Conservation (phyloP, 2,329 filamentous ascomycete genomes). For the Celoporthe dispersa region DNA sequence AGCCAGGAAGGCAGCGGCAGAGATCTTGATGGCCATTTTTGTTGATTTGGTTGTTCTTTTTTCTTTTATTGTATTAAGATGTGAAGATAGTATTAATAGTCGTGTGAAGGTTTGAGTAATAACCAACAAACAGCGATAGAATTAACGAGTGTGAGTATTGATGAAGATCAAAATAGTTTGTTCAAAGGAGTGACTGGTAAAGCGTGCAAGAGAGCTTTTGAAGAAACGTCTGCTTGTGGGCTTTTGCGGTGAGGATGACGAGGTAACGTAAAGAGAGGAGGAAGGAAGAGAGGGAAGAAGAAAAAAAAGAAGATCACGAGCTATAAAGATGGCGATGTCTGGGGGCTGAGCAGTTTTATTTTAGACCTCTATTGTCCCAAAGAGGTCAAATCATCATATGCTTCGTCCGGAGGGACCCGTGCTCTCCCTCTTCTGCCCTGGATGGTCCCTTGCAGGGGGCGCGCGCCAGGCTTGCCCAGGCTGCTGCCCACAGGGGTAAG, state of each 20-base stretch:
- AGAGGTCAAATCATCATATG: neutral
- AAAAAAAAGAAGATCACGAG: neutral
- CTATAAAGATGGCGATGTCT: conserved; percentile 12
- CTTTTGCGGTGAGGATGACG: neutral
- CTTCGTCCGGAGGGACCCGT: neutral
- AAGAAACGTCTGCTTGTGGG: neutral
- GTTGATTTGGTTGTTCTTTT: conserved; percentile 11
- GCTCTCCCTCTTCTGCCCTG: neutral
- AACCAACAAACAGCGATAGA: conserved; percentile 8
- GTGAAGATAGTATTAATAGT: neutral
- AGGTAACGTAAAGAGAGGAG: neutral
- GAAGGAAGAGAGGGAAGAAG: neutral
- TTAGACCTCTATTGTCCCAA: neutral
- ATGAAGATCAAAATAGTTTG: neutral
- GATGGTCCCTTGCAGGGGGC: neutral
- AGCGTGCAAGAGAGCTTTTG: neutral
- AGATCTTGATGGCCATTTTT: conserved; percentile 59
- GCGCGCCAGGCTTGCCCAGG: neutral
- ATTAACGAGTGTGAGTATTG: conserved; percentile 19
- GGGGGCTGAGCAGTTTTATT: conserved; percentile 25
- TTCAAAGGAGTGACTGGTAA: conserved; percentile 1
- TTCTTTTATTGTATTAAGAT: conserved; percentile 6
- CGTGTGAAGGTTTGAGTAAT: neutral
- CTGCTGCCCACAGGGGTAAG: neutral
- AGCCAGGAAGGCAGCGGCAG: conserved; percentile 55